Evolutionary conservation across 768 basidiomycete genomes (phyloP).

Genomic region (Hortiboletus campestris): DNA sequence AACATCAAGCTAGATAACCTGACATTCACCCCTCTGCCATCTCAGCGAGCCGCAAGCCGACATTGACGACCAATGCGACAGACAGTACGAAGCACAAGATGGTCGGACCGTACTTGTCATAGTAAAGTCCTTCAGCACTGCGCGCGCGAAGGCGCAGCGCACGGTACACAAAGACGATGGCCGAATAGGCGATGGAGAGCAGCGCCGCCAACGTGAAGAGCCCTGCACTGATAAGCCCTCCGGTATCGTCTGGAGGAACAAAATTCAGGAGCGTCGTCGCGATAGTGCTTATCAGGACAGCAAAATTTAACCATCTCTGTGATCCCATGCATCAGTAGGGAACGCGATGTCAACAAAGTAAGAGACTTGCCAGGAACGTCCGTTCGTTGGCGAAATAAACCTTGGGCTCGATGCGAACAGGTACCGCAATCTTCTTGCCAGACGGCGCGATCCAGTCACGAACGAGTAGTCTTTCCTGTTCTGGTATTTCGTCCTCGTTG

Average conservation of each 20-base stretch:
- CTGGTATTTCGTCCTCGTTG: constrained; percentile 36
- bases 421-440: constrained; percentile 89
- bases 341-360: not conserved
- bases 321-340: not conserved
- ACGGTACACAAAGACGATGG: constrained; percentile 76
- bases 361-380: constrained; percentile 78
- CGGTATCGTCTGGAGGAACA: constrained; percentile 62
- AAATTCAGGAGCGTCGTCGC: constrained; percentile 92
- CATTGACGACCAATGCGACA: constrained; percentile 69
- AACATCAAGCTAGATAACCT: not conserved
- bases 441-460: constrained; percentile 74
- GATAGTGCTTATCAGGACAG: constrained; percentile 85
- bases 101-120: constrained; percentile 87
- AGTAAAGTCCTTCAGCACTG: constrained; percentile 78
- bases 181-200: constrained; percentile 83
- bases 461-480: constrained; percentile 56
- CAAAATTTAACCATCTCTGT: constrained; percentile 88
- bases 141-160: constrained; percentile 65
- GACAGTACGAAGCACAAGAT: constrained; percentile 68
- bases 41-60: constrained; percentile 64
- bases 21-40: constrained; percentile 32
- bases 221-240: constrained; percentile 82
- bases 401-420: constrained; percentile 97
- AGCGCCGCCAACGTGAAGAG: constrained; percentile 91
- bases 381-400: constrained; percentile 96